Evolutionary conservation across 139 green algal species (phyloP), one percentile per base, ranked within the genome.

Genomic region (Chlorella sp.): DNA sequence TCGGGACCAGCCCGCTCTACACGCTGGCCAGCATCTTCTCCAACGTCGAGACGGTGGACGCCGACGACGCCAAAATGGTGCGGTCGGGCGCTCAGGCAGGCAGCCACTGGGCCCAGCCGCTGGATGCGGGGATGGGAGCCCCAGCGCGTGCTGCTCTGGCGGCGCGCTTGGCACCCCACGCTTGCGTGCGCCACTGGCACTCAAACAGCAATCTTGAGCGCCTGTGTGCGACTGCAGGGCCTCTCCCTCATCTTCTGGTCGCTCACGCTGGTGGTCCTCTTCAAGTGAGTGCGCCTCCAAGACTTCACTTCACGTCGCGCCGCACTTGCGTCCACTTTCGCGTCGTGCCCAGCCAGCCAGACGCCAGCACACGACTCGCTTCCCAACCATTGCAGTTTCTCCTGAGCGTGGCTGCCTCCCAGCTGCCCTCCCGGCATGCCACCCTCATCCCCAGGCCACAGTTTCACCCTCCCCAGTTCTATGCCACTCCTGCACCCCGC

Each of bases 1-100:
- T 89, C 22, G 80, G 82, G 65, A 94, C 89, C n/a, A 83, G 67
- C 22, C 84, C 86, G 5, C 74, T 94, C 17, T 94, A 93, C 73
- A 71, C 77, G 1, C 89, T 78, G 29, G 64, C 72, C 6, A 69
- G 63, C 29, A 79, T 80, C 10, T 89, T 92, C 50, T 69, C 70
- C 26, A 60, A 30, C 5, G 5, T n/a, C n/a, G n/a, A n/a, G n/a
- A n/a, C n/a, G n/a, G n/a, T n/a, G n/a, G n/a, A n/a, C n/a, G n/a
- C n/a, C n/a, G n/a, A n/a, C n/a, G n/a, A n/a, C n/a, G n/a, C n/a
- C n/a, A n/a, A n/a, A n/a, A n/a, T n/a, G n/a, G n/a, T n/a, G n/a
- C n/a, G n/a, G n/a, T n/a, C n/a, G n/a, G n/a, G n/a, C n/a, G n/a
- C n/a, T n/a, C n/a, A 65, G 59, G 10, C 14, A 65, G 70, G 42